phyloP scores from a whole-genome alignment of 257 asterid genomes.

The Solanum appendiculatum region DNA sequence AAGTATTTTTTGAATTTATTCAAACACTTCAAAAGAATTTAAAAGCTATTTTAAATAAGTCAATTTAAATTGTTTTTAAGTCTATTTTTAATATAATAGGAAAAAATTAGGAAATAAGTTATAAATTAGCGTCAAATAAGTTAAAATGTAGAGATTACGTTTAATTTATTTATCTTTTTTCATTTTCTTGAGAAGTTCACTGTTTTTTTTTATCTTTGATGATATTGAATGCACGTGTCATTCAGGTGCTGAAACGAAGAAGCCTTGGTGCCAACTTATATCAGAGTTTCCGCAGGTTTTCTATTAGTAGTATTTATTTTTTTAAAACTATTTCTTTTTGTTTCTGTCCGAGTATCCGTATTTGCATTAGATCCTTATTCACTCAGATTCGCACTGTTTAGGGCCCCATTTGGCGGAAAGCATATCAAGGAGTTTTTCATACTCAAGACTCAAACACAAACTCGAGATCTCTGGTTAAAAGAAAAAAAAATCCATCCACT shows the following conservation, averaged over 20 bases:
- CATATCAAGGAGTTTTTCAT: no score
- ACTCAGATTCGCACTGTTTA: no score
- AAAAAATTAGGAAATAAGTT: no score
- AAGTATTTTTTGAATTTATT: no score
- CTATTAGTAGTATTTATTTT: not conserved
- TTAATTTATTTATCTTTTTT: not conserved
- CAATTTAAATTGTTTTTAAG: not conserved
- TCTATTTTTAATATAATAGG: no score
- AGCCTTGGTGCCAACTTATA: constrained; percentile 64
- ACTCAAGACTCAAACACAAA: not conserved
- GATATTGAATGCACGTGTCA: not conserved
- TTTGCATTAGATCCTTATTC: not conserved
- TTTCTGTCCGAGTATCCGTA: not conserved
- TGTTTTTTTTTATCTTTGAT: not conserved
- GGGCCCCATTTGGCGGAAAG: not conserved
- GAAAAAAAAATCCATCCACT: not conserved
- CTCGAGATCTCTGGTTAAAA: no score
- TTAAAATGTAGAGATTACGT: not conserved
- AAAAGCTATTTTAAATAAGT: no score
- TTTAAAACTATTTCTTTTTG: not conserved
- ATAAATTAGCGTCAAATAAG: not conserved
- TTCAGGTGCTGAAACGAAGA: constrained; percentile 22
- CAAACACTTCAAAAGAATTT: no score
- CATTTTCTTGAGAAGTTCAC: not conserved
- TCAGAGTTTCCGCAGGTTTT: constrained; percentile 47